Evolutionary conservation across 2,329 filamentous ascomycete species (phyloP).

Genomic region (Cladorrhinum sp.): DNA sequence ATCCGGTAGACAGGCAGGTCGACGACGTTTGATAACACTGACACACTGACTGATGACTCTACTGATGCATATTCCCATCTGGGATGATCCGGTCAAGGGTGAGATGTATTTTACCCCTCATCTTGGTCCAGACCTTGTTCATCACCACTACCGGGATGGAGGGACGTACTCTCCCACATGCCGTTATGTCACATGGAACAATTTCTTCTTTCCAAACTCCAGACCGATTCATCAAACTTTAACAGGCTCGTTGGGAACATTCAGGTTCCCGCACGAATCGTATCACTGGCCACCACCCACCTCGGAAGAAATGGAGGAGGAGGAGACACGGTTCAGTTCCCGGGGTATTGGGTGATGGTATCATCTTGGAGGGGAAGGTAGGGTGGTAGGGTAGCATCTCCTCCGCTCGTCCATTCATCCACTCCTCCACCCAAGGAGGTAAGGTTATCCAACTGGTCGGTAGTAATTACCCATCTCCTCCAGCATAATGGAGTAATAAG

Average conservation of each 20-base stretch:
- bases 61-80: slow-evolving; percentile 3
- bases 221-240: not conserved
- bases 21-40: not conserved
- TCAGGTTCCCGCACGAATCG: not conserved
- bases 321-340: not conserved
- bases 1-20: slow-evolving; percentile 19
- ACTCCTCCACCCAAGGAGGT: not conserved
- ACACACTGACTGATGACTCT: not conserved
- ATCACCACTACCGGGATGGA: too few species aligned
- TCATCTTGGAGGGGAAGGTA: not conserved
- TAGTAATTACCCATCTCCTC: not conserved
- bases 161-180: not conserved
- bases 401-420: not conserved
- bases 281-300: not conserved
- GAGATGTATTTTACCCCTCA: slow-evolving; percentile 23
- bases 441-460: not conserved
- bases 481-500: not conserved
- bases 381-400: not conserved
- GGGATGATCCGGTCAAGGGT: slow-evolving; percentile 1
- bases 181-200: not conserved
- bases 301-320: too few species aligned
- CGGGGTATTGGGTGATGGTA: not conserved
- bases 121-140: slow-evolving; percentile 3
- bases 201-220: not conserved
- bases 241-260: not conserved